Conservation (phyloP, 306 rosid species). For the Canavalia ensiformis region DNA sequence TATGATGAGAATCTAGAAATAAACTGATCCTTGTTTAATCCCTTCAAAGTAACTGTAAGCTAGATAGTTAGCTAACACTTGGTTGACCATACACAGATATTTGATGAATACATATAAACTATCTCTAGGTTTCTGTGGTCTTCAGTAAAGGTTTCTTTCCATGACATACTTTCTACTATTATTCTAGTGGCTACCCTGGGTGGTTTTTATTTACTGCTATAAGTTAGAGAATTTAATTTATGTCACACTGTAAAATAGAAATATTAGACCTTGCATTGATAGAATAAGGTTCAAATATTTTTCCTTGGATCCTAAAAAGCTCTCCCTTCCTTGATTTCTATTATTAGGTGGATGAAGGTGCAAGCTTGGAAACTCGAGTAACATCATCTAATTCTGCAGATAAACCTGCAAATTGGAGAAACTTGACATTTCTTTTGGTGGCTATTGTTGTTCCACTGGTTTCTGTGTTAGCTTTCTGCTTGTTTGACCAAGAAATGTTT, state of each 20-base stretch:
- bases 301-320: constrained; percentile 36
- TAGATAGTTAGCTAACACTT: constrained; percentile 1
- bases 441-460: constrained; percentile 56
- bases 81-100: neutral
- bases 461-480: constrained; percentile 50
- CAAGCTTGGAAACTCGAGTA: constrained; percentile 43
- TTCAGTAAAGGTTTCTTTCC: neutral
- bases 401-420: constrained; percentile 51
- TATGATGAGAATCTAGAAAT: constrained; percentile 28
- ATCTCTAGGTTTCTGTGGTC: neutral
- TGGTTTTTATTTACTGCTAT: neutral
- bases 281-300: neutral
- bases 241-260: neutral
- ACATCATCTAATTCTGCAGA: constrained; percentile 48
- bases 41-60: constrained; percentile 1
- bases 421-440: constrained; percentile 45
- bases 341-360: constrained; percentile 68
- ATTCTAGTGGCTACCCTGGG: neutral
- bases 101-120: constrained; percentile 15
- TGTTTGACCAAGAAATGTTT: constrained; percentile 55
- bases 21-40: neutral
- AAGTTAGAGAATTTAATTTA: neutral
- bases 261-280: constrained; percentile 31
- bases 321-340: constrained; percentile 27
- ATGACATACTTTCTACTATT: neutral